These are phyloP conservation scores for Saturnispora zaruensis DNA, from an alignment of 805 yeast genomes.

Conservation along the genomic window DNA sequence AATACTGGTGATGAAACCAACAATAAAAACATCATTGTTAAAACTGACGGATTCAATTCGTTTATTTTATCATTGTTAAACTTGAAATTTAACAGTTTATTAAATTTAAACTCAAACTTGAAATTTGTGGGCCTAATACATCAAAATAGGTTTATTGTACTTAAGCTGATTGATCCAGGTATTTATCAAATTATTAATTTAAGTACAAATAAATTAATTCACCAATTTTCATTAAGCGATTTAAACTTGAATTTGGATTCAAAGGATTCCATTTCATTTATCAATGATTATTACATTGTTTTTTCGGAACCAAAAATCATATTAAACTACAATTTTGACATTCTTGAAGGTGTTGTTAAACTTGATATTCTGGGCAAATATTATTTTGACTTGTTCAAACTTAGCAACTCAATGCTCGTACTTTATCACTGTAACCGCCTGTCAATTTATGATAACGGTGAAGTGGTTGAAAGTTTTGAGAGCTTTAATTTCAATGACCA, in stretches of 20 bases:
- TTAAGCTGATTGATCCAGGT: background rate
- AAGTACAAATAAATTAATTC: background rate
- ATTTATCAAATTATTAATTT: background rate
- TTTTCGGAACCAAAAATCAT: background rate
- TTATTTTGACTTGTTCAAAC: background rate
- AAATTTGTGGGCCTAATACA: background rate
- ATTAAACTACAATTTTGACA: background rate
- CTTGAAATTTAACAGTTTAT: background rate
- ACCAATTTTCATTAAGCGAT: background rate
- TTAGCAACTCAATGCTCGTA: background rate
- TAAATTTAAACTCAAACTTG: background rate
- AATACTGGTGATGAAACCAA: background rate
- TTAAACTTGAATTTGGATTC: background rate
- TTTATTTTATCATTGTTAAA: background rate
- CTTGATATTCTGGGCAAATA: background rate
- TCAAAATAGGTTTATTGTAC: background rate
- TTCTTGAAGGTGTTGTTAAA: background rate
- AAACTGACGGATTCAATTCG: background rate
- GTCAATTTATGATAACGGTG: background rate
- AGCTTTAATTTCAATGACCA: background rate
- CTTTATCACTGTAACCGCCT: background rate
- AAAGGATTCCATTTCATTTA: background rate
- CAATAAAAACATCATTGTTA: background rate
- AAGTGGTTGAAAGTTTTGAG: background rate
- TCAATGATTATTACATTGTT: background rate